phyloP scores from a whole-genome alignment of 116 monocot species.

The Papilionanthe hybrid region DNA sequence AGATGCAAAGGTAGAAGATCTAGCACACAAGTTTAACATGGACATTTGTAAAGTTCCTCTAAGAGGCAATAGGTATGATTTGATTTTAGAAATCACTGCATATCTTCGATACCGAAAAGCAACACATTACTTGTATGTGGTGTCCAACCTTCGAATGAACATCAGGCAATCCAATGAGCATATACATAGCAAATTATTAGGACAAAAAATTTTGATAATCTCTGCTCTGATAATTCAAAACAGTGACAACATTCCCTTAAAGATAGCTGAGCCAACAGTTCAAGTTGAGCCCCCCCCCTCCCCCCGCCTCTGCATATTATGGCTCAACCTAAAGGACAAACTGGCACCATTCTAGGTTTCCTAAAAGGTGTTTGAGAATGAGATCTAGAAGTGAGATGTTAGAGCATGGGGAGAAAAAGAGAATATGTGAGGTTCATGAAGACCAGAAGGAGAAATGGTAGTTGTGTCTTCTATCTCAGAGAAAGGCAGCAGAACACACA shows the following conservation, averaged over 20 bases:
- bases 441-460: no score
- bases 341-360: no score
- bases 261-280: not conserved
- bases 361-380: no score
- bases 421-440: no score
- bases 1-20: not conserved
- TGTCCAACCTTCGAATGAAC: not conserved
- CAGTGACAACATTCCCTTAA: not conserved
- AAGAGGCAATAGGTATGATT: not conserved
- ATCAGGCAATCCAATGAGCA: not conserved
- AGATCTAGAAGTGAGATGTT: no score
- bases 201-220: not conserved
- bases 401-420: no score
- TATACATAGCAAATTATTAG: not conserved
- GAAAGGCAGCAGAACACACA: no score
- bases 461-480: no score
- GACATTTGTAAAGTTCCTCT: not conserved
- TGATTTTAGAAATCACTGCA: not conserved
- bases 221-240: not conserved
- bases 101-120: not conserved
- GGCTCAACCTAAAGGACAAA: no score
- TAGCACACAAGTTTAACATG: not conserved
- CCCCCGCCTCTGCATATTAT: no score
- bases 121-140: not conserved
- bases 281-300: no score